Conservation (phyloP, 2,329 filamentous ascomycete genomes). For the Diaporthe citri region DNA sequence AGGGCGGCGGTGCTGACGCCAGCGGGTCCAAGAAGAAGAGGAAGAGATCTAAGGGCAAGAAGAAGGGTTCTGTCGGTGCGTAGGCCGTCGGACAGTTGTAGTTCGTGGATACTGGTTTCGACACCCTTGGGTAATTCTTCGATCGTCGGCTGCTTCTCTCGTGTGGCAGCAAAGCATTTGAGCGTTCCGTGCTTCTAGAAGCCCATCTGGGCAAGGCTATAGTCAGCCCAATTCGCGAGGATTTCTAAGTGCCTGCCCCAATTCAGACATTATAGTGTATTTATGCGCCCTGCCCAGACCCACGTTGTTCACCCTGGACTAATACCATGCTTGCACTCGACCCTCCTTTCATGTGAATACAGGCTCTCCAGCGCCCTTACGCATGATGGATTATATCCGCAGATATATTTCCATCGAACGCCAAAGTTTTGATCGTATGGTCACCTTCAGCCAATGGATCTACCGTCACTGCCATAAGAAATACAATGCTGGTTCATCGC, state of each 20-base stretch:
- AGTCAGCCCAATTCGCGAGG: neutral
- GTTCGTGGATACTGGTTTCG: neutral
- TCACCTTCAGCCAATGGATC: neutral
- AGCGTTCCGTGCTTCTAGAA: neutral
- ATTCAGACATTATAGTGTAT: neutral
- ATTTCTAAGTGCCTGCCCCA: neutral
- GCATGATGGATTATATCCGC: neutral
- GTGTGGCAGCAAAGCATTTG: neutral
- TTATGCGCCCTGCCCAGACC: neutral
- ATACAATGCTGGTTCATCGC: neutral
- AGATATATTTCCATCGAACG: too few species aligned
- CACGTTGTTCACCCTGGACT: neutral
- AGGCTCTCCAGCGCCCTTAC: neutral
- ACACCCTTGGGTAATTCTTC: neutral
- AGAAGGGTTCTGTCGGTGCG: conserved; percentile 46
- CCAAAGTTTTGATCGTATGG: neutral
- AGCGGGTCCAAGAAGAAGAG: conserved; percentile 60
- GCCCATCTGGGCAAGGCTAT: neutral
- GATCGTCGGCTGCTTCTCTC: neutral
- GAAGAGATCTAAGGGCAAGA: conserved; percentile 64
- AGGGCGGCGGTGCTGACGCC: conserved; percentile 47
- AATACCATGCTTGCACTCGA: too few species aligned
- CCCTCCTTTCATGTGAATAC: too few species aligned
- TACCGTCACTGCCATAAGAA: neutral
- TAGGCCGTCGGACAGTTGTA: neutral